A percentile compares a stretch with the other conserved stretches of the same genome.
These are phyloP conservation scores for Pseudogymnoascus sp. DNA, from an alignment of 2,329 filamentous ascomycete species.

Conservation along the genomic window DNA sequence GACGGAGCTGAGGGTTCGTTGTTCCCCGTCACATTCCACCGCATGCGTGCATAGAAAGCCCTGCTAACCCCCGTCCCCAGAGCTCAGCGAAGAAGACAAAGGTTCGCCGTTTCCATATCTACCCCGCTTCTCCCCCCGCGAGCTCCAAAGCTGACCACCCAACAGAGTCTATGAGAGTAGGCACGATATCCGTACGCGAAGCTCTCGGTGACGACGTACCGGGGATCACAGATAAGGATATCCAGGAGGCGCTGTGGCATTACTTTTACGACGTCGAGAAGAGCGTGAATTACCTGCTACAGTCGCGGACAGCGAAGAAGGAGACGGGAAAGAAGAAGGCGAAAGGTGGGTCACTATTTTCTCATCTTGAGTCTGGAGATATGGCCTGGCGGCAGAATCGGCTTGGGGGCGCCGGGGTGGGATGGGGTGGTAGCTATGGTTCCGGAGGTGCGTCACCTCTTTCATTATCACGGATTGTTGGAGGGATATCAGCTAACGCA, in stretches of 20 bases:
- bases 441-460: slow-evolving; percentile 23
- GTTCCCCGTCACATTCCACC: neutral
- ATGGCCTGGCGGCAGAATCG: neutral
- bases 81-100: slow-evolving; percentile 28
- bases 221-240: slow-evolving; percentile 57
- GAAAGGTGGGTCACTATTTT: slow-evolving; percentile 25
- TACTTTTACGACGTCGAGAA: slow-evolving; percentile 93
- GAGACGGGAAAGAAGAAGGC: slow-evolving; percentile 29
- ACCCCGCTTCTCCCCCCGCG: neutral
- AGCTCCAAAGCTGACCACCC: neutral
- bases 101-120: slow-evolving; percentile 14
- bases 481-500: neutral
- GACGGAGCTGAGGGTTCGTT: slow-evolving; percentile 30
- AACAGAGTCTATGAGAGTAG: slow-evolving; percentile 50
- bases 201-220: slow-evolving; percentile 49
- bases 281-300: slow-evolving; percentile 69
- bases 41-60: slow-evolving; percentile 12
- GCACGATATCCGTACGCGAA: slow-evolving; percentile 56
- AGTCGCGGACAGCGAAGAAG: slow-evolving; percentile 33
- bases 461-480: neutral
- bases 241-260: slow-evolving; percentile 87
- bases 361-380: slow-evolving; percentile 10
- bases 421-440: neutral
- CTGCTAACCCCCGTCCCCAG: slow-evolving; percentile 14
- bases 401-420: neutral